Base-by-base conservation (phyloP, 129 eudicot genomes). In the Centella asiatica region DNA sequence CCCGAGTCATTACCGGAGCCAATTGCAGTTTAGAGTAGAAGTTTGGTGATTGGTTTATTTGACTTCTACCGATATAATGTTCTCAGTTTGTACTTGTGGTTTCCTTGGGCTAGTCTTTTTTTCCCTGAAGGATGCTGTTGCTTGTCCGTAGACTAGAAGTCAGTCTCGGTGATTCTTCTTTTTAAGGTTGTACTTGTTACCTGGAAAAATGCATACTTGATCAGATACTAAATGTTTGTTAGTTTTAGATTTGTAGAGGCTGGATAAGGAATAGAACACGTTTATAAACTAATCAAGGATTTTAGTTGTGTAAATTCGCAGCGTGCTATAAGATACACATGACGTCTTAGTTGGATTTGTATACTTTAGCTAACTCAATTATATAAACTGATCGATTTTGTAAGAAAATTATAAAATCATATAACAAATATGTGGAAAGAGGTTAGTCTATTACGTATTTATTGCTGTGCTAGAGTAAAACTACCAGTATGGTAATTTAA, bases 1-100 rank as follows among this genome's bases (percentile, higher is more conserved):
- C 86, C 88, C 0, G 86, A 80, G 56, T 54, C 92, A 6, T 69
- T 76, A 33, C 86, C 93, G n/a, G 97, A 85, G 50, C 80, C 90
- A 0, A 55, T 81, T 15, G 65, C 64, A 10, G 80, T 83, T 59
- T 83, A 83, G 65, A 77, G 4, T 28, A 40, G 31, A 39, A 25
- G 28, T 27, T 9, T 32, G 40, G 15, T 62, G 62, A 62, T 37
- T 37, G 1, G 42, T 7, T 13, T 37, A 7, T 28, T 56, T 56
- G 0, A 25, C 15, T n/a, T 4, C 17, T 27, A 15, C 33, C 4
- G 13, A n/a, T n/a, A 53, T 53, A 29, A 3, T 13, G 5, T 29
- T 24, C 27, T 53, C 10, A 13, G 22, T 18, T 51, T 28, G 29
- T 27, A 4, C 57, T 24, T 51, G 23, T 15, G 18, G 13, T 51